Evolutionary conservation across 192 early-diverging fungal species (phyloP), one percentile per base, ranked within the genome.

Genomic region (Pecoramyces ruminantium): DNA sequence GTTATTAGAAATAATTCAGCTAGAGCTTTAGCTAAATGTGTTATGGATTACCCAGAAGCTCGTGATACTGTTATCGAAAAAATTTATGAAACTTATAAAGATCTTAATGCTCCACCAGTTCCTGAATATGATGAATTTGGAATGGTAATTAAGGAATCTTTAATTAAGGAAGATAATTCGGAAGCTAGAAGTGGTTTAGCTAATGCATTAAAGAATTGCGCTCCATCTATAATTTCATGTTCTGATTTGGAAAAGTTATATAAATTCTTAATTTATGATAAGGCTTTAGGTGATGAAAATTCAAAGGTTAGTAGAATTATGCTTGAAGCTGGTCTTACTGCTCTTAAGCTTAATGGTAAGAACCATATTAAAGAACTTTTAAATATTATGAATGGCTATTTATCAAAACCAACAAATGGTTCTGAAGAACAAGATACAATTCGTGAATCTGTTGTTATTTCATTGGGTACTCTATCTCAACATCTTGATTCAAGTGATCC

Each of bases 101-200:
- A 90, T 67, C 84, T 90, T 90, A 87, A 92, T 51, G 84, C 88
- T 42, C 87, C 94, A 17, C 89, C 96, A 27, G 90, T 90, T 29
- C 96, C 96, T 14, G 93, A 96, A 82, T 96, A 93, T 80, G 96
- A 99, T 83, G 92, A 92, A 78, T 97, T 88, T 81, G 97, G 96
- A 58, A 92, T 99, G 80, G 87, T 97, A 1, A 95, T 94, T 34
- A 92, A 93, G 2, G 93, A 92, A 79, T 93, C 95, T 1, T 84
- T 97, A 80, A 89, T 95, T 86, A 93, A 93, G 78, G 80, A 86
- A 29, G 96, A 98, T 84, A 90, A 92, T 38, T 92, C 92, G 83
- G 88, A 90, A 40, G 87, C 94, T n/a, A 95, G 97, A 18, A 86
- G 87, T 67, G 97, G 96, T 30, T 85, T 99, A n/a, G 95, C 93